phyloP scores from a whole-genome alignment of 768 basidiomycete species.

The Naganishia antarctica region DNA sequence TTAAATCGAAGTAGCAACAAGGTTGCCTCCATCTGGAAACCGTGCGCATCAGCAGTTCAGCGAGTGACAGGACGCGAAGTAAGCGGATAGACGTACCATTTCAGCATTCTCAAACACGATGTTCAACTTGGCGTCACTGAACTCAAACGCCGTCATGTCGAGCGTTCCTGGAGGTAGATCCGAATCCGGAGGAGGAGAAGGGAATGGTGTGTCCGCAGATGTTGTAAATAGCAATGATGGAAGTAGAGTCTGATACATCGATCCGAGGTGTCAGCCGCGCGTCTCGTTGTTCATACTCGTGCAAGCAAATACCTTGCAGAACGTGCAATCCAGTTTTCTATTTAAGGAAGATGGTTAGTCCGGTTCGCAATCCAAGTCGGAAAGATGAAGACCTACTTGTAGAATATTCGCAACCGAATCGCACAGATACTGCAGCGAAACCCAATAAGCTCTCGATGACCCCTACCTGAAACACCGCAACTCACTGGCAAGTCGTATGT shows the following conservation, averaged over 20 bases:
- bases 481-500: conserved; percentile 81
- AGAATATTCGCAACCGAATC: conserved; percentile 76
- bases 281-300: too few species aligned
- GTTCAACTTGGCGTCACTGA: conserved; percentile 53
- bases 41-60: not conserved
- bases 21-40: conserved; percentile 74
- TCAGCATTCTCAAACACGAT: conserved; percentile 80
- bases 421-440: conserved; percentile 61
- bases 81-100: conserved; percentile 48
- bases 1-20: conserved; percentile 88
- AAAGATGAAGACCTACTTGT: conserved; percentile 56
- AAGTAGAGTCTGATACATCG: conserved; percentile 25
- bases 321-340: conserved; percentile 77
- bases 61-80: not conserved
- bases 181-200: conserved; percentile 32
- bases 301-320: conserved; percentile 99
- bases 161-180: conserved; percentile 36
- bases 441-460: not conserved
- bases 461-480: not conserved
- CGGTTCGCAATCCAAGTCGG: not conserved
- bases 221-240: conserved; percentile 43
- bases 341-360: not conserved
- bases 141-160: conserved; percentile 37
- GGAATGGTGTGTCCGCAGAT: conserved; percentile 40
- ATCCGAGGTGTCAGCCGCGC: too few species aligned